Percentiles rank a stretch among this genome's conserved stretches.
These are phyloP conservation scores for Blastocystis sp. DNA, from an alignment of 352 stramenopile genomes.

Conservation along the genomic window DNA sequence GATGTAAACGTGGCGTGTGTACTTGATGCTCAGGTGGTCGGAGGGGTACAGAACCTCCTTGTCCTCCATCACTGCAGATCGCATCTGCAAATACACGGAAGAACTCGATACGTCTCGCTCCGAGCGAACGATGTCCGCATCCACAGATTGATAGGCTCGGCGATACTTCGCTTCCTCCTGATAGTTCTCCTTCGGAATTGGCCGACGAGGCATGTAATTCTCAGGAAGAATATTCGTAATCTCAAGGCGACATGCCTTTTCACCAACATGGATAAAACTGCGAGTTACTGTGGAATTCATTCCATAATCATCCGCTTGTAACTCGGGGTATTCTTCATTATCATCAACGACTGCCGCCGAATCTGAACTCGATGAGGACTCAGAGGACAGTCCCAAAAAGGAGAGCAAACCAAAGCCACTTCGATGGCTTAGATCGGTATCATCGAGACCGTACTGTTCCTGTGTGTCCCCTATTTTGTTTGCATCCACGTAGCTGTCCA, in stretches of 20 bases:
- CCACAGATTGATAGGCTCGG: neutral
- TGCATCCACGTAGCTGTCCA: no score
- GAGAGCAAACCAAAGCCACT: neutral
- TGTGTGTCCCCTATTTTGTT: neutral
- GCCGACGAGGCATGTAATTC: neutral
- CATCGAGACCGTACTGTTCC: neutral
- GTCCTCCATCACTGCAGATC: neutral
- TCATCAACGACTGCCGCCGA: no score
- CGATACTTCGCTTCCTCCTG: neutral
- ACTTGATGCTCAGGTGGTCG: neutral
- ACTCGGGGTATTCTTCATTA: no score
- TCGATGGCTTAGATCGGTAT: neutral
- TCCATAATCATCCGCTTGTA: neutral
- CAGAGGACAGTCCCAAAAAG: neutral
- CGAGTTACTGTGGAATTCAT: neutral
- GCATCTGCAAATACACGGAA: neutral
- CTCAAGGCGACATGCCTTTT: neutral
- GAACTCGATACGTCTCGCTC: neutral
- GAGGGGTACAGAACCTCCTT: neutral
- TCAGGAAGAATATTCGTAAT: neutral
- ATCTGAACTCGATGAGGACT: no score
- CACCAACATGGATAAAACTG: neutral
- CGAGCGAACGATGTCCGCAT: neutral
- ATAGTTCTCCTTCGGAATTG: neutral
- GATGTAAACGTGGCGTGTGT: neutral